Conservation (phyloP, 176 grass and related monocot genomes). For the Hyparrhenia diplandra region DNA sequence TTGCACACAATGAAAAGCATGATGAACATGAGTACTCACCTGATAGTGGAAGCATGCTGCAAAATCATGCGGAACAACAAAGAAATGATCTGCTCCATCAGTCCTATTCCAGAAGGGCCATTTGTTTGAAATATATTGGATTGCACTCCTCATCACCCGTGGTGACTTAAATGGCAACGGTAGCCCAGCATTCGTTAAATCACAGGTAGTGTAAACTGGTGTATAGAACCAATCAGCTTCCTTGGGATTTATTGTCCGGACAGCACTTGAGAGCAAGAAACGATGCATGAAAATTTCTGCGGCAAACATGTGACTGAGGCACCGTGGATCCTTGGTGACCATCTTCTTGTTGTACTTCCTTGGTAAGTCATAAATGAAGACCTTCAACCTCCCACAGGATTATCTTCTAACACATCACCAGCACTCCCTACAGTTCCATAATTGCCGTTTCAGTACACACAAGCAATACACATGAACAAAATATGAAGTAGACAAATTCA, state of each 20-base stretch:
- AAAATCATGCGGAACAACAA: slow-evolving; percentile 95
- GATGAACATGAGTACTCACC: slow-evolving; percentile 13
- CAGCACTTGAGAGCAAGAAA: slow-evolving; percentile 82
- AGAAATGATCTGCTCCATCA: slow-evolving; percentile 90
- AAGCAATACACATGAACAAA: not conserved
- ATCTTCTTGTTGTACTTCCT: slow-evolving; percentile 99
- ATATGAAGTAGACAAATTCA: not conserved
- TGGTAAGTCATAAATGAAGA: slow-evolving; percentile 87
- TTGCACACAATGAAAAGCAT: not conserved
- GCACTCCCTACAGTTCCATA: slow-evolving; percentile 67
- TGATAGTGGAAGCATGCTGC: slow-evolving; percentile 95
- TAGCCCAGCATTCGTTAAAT: slow-evolving; percentile 73
- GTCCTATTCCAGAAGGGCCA: slow-evolving; percentile 93
- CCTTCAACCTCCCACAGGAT: slow-evolving; percentile 89
- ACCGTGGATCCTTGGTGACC: slow-evolving; percentile 85
- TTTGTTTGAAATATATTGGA: slow-evolving; percentile 73
- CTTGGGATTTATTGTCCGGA: slow-evolving; percentile 83
- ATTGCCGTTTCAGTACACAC: not conserved
- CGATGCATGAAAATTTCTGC: slow-evolving; percentile 98
- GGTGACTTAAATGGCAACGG: slow-evolving; percentile 91
- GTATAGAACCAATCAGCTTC: slow-evolving; percentile 98
- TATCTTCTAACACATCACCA: slow-evolving; percentile 94
- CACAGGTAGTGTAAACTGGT: slow-evolving; percentile 93
- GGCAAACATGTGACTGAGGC: slow-evolving; percentile 92
- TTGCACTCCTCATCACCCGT: slow-evolving; percentile 89